Base-by-base conservation (phyloP, 2,329 filamentous ascomycete species). In the Plectosphaerella plurivora region DNA sequence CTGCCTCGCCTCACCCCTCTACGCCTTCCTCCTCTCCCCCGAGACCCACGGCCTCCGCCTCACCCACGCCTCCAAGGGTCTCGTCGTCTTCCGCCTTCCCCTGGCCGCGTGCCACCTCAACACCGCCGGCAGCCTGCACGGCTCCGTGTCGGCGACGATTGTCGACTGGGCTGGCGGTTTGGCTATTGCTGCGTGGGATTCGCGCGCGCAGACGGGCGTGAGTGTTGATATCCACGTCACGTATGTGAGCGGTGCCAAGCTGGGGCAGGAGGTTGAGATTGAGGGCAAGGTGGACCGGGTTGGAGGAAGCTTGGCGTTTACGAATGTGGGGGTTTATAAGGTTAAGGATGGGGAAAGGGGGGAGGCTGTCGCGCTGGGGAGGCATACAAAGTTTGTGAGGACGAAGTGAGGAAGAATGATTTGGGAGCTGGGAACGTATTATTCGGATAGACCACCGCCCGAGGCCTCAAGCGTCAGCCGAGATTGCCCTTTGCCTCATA, bases 141-240 rank as follows among this genome's bases (percentile, higher is more conserved):
- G 88, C 57, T 83, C 84, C 47, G 87, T 88, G 4, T 85, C 83
- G 25, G 87, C 86, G 0, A 82, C 87, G 1, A 76, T 91, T 18
- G 78, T 89, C 46, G 88, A 91, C 71, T 89, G 86, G 79, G 79
- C 81, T 6, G 88, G 87, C 41, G 87, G 87, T 33, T 76, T 91
- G 68, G 86, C 86, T 20, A 86, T 91, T 60, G 82, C 85, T 4
- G 79, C 82, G 0, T 82, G 77, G 70, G 86, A 88, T 57, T 67
- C 84, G 53, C 69, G 76, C 24, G 74, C 77, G 28, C 79, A 77
- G 61, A 87, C 85, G 4, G 87, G 88, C 46, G 87, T 88, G 35
- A 87, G 83, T 57, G 78, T 86, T 36, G 88, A 91, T 65, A 90
- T 91, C 64, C 87, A 91, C 68, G 78, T 89, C 55, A 83, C 80